Conservation (phyloP, 495 filamentous ascomycete species). For the Tuber borchii region DNA sequence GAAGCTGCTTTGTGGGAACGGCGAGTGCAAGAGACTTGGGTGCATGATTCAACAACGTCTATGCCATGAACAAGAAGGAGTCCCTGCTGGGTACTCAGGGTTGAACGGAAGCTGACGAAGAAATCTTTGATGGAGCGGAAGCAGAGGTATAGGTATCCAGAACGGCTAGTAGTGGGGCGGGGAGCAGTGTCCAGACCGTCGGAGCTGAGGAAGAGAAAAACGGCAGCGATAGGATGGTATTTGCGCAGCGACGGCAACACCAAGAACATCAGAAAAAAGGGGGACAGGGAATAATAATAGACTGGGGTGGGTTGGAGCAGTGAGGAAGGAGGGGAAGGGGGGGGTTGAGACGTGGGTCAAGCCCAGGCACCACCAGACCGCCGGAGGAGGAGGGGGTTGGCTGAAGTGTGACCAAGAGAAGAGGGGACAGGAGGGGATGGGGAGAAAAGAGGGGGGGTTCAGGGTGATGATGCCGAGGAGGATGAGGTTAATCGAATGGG, state of each 20-base stretch:
- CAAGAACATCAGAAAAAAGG: constrained; percentile 40
- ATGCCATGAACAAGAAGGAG: constrained; percentile 39
- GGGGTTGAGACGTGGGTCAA: constrained; percentile 38
- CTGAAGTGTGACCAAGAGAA: constrained; percentile 9
- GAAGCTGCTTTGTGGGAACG: constrained; percentile 40
- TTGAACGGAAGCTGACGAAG: constrained; percentile 36
- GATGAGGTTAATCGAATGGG: constrained; percentile 38
- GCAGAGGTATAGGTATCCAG: constrained; percentile 30
- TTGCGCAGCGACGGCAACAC: constrained; percentile 32
- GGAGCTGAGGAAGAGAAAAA: constrained; percentile 37
- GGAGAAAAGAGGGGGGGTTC: constrained; percentile 34
- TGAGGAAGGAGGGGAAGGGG: constrained; percentile 1
- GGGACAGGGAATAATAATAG: constrained; percentile 31
- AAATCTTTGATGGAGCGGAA: constrained; percentile 30
- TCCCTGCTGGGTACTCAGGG: constrained; percentile 33
- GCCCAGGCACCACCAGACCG: constrained; percentile 33
- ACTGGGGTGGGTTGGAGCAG: constrained; percentile 12
- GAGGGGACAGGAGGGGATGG: constrained; percentile 17
- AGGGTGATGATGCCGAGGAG: constrained; percentile 31
- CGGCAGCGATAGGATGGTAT: constrained; percentile 33
- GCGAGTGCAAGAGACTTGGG: constrained; percentile 41
- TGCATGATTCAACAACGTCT: constrained; percentile 42
- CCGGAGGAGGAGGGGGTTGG: constrained; percentile 16
- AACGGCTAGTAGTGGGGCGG: constrained; percentile 30
- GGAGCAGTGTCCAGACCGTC: constrained; percentile 28